Conservation (phyloP, 768 basidiomycete species). For the Lyophyllum semitale region DNA sequence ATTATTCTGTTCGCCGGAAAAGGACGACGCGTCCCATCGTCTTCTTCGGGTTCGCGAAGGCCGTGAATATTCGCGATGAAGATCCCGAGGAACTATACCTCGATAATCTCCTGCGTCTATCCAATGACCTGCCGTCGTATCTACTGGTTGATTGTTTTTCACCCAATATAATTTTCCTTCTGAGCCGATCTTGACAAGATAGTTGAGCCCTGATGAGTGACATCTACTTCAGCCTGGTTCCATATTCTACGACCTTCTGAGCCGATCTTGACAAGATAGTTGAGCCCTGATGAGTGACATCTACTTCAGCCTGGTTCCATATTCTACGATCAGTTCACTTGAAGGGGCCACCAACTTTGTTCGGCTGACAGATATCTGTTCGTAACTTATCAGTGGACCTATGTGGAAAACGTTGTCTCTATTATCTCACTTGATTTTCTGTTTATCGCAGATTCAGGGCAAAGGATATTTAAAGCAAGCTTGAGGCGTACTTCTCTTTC, state of each 20-base stretch:
- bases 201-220: slow-evolving; percentile 51
- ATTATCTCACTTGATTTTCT: slow-evolving; percentile 48
- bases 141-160: slow-evolving; percentile 56
- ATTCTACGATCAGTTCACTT: too few relatives aligned
- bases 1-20: slow-evolving; percentile 23
- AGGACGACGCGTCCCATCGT: slow-evolving; percentile 18
- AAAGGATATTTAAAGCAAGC: neutral
- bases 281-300: slow-evolving; percentile 42
- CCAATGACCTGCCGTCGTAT: slow-evolving; percentile 63
- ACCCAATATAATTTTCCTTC: slow-evolving; percentile 61
- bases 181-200: slow-evolving; percentile 56
- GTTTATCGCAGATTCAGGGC: neutral
- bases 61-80: slow-evolving; percentile 16
- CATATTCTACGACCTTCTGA: slow-evolving; percentile 41
- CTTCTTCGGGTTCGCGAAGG: slow-evolving; percentile 20
- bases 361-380: slow-evolving; percentile 58
- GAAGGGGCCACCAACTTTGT: slow-evolving; percentile 40
- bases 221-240: neutral
- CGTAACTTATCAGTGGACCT: neutral
- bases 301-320: neutral
- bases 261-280: slow-evolving; percentile 64
- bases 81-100: slow-evolving; percentile 50
- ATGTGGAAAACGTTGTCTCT: neutral
- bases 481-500: slow-evolving; percentile 52
- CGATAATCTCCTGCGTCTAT: slow-evolving; percentile 58